These are phyloP conservation scores for Leishmania turanica DNA, from an alignment of 208 protist species.

Conservation along the genomic window DNA sequence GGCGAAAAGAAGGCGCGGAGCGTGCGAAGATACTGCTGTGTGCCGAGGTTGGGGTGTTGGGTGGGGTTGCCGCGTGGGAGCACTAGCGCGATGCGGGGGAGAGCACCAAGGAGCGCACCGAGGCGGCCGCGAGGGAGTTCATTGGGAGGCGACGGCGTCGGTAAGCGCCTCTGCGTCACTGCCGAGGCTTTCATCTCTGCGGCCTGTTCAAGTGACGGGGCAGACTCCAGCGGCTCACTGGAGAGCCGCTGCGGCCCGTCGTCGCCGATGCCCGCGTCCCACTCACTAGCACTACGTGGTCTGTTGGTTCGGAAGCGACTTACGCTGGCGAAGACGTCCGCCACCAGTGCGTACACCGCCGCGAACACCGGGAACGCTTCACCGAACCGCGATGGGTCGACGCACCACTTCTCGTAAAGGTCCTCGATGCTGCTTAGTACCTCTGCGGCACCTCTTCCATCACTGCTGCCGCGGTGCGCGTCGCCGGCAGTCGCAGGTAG, in stretches of 20 bases:
- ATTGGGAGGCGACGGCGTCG: not conserved
- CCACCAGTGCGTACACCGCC: slow-evolving; percentile 47
- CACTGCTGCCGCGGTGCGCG: slow-evolving; percentile 1
- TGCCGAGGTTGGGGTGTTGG: slow-evolving; percentile 34
- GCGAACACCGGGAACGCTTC: slow-evolving; percentile 67
- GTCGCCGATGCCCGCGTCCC: not conserved
- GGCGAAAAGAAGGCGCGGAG: slow-evolving; percentile 59
- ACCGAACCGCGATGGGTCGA: slow-evolving; percentile 46
- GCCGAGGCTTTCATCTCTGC: not conserved
- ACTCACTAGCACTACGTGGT: not conserved
- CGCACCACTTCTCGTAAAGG: slow-evolving; percentile 43
- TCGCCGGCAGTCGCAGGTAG: not conserved
- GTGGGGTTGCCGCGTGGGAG: slow-evolving; percentile 48
- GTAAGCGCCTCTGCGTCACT: not conserved
- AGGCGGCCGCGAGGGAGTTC: not conserved
- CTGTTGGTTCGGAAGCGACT: slow-evolving; percentile 7
- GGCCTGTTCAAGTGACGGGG: not conserved
- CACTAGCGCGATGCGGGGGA: slow-evolving; percentile 53
- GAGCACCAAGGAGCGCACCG: not conserved
- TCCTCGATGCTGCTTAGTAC: slow-evolving; percentile 33
- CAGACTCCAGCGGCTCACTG: not conserved
- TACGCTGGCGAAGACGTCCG: slow-evolving; percentile 39
- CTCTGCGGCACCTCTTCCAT: not conserved
- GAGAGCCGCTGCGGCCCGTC: not conserved
- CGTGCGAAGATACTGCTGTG: slow-evolving; percentile 42